phyloP scores from a whole-genome alignment of 495 filamentous ascomycete species.

The Aspergillus incahuasiensis region DNA sequence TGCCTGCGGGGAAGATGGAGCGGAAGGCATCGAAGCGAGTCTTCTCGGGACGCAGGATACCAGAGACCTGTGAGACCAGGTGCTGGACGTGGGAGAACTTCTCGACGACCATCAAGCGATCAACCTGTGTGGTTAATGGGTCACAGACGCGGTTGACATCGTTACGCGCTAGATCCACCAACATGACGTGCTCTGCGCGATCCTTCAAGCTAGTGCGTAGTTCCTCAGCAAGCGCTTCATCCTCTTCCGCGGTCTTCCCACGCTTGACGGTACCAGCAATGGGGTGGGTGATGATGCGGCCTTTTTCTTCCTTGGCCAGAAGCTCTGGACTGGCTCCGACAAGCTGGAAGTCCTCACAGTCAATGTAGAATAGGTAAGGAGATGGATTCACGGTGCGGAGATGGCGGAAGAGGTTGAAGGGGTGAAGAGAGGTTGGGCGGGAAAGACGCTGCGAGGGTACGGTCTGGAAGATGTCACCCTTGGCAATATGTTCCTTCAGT shows the following conservation, averaged over 20 bases:
- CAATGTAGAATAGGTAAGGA: slow-evolving; percentile 94
- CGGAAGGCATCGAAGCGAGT: slow-evolving; percentile 95
- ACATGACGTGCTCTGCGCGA: slow-evolving; percentile 96
- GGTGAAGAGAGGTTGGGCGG: slow-evolving; percentile 82
- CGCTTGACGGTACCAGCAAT: slow-evolving; percentile 94
- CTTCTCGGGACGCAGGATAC: slow-evolving; percentile 72
- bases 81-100: slow-evolving; percentile 96
- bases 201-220: slow-evolving; percentile 82
- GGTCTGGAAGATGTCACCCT: slow-evolving; percentile 94
- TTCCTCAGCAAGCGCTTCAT: slow-evolving; percentile 71
- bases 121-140: slow-evolving; percentile 79
- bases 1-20: slow-evolving; percentile 93
- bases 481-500: slow-evolving; percentile 81
- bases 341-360: slow-evolving; percentile 87
- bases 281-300: slow-evolving; percentile 90
- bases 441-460: slow-evolving; percentile 93
- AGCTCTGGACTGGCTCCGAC: slow-evolving; percentile 93
- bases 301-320: slow-evolving; percentile 82
- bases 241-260: slow-evolving; percentile 73
- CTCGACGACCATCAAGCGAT: slow-evolving; percentile 93
- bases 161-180: slow-evolving; percentile 96
- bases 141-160: slow-evolving; percentile 96
- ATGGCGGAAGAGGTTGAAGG: slow-evolving; percentile 97
- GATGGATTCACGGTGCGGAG: slow-evolving; percentile 93
- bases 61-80: slow-evolving; percentile 90